Base-by-base conservation (phyloP, 352 stramenopile species). In the Blastocystis hominis region DNA sequence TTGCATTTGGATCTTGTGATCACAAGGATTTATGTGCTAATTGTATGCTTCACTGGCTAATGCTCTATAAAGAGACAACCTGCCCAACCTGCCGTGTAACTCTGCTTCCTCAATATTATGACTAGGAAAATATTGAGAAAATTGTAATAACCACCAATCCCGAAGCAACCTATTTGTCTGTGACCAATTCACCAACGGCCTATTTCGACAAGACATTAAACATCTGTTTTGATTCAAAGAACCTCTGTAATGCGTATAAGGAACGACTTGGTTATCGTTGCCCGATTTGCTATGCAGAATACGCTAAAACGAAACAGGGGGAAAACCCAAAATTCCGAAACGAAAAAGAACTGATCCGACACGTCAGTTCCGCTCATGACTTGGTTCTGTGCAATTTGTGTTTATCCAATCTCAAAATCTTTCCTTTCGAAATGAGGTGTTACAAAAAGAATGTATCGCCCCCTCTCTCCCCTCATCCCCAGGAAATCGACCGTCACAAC, bases 1-100 rank as follows among this genome's bases (percentile, higher is more conserved):
- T 80, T 54, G 70, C 70, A 13, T 80, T 80, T 80, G 70, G 70
- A 24, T 46, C 70, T 62, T 80, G 70, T 46, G 63, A 80, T 47
- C 70, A 80, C 70, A 80, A 62, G 44, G 70, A 80, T 46, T n/a
- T 80, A 13, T 80, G 70, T 54, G 44, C 70, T 9, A 80, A 64
- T 34, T 80, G 70, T 40, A 62, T 80, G 46, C 36, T 80, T 36
- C 70, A 80, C 30, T 80, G 70, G 70, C 17, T 64, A 10, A 30
- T 80, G 4, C 42, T 80, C 6, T 80, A 80, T 63, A 61, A 80
- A 46, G 70, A 80, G 17, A 62, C 20, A 9, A 80, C 53, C n/a
- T 80, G 70, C 30, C 70, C 70, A 44, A 80, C 38, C 50, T 80
- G 46, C 70, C 53, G 55, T 15, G 70, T 80, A 13, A 40, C 7